Evolutionary conservation across 768 basidiomycete species (phyloP).

Genomic region (Tulasnella calospora): DNA sequence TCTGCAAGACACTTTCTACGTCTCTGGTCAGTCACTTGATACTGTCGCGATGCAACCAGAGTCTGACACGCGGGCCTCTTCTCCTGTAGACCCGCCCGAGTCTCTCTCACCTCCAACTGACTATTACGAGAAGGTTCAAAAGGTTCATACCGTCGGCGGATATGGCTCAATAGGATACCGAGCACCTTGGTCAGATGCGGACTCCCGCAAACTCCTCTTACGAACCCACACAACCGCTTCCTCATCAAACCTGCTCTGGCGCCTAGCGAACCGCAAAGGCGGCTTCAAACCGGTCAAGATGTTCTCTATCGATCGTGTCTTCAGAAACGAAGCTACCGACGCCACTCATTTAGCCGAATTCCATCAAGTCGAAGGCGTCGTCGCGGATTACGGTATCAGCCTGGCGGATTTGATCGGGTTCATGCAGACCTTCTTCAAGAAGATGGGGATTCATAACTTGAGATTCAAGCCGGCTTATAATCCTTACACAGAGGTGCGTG

Average conservation of each 20-base stretch:
- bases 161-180: slow-evolving; percentile 95
- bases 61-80: not conserved
- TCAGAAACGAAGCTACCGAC: slow-evolving; percentile 98
- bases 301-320: slow-evolving; percentile 97
- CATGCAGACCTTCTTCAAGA: slow-evolving; percentile 97
- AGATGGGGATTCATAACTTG: slow-evolving; percentile 92
- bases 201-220: slow-evolving; percentile 85
- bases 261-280: slow-evolving; percentile 77
- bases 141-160: slow-evolving; percentile 78
- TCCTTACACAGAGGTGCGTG: slow-evolving; percentile 83
- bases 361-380: slow-evolving; percentile 99
- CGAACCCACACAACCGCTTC: slow-evolving; percentile 97
- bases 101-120: slow-evolving; percentile 70
- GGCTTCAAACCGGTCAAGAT: slow-evolving; percentile 89
- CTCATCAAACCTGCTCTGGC: slow-evolving; percentile 88
- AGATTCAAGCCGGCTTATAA: slow-evolving; percentile 99
- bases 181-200: slow-evolving; percentile 90
- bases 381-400: slow-evolving; percentile 88
- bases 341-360: slow-evolving; percentile 98
- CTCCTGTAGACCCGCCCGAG: slow-evolving; percentile 63
- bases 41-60: slow-evolving; percentile 17
- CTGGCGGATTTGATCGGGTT: slow-evolving; percentile 96
- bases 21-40: slow-evolving; percentile 60
- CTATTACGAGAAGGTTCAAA: slow-evolving; percentile 81
- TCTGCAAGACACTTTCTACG: slow-evolving; percentile 96